Conservation (phyloP, 1,139 yeast genomes). For the Diutina rugosa region DNA sequence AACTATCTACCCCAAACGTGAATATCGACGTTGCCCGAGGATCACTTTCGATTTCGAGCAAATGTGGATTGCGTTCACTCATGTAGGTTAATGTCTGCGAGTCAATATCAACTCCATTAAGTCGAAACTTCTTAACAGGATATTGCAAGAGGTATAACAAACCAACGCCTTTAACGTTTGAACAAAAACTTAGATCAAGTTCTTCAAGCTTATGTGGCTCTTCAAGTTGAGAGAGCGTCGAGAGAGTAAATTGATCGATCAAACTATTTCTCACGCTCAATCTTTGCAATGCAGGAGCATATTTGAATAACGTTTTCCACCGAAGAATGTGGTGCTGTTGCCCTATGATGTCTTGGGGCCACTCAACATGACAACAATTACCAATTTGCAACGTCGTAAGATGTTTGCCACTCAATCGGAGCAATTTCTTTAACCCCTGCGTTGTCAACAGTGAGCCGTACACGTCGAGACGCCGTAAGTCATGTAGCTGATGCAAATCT, state of each 20-base stretch:
- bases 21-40: not conserved
- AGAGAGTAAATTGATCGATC: not conserved
- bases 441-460: constrained; percentile 1
- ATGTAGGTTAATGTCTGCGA: not conserved
- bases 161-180: not conserved
- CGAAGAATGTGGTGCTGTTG: not conserved
- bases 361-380: not conserved
- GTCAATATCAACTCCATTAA: not conserved
- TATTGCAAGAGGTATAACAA: not conserved
- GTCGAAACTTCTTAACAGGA: not conserved
- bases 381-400: not conserved
- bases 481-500: not conserved
- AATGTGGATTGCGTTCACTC: not conserved
- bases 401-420: not conserved
- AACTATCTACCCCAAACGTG: not conserved
- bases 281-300: not conserved
- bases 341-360: not conserved
- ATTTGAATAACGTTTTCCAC: not conserved
- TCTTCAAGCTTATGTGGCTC: not conserved
- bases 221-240: not conserved
- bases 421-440: not conserved
- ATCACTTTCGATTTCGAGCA: not conserved
- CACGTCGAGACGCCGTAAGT: not conserved
- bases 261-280: not conserved
- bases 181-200: not conserved